Percentiles rank a stretch among this genome's conserved stretches.
These are phyloP conservation scores for Fusarium sublunatum DNA, from an alignment of 2,329 filamentous ascomycete genomes.

Conservation along the genomic window DNA sequence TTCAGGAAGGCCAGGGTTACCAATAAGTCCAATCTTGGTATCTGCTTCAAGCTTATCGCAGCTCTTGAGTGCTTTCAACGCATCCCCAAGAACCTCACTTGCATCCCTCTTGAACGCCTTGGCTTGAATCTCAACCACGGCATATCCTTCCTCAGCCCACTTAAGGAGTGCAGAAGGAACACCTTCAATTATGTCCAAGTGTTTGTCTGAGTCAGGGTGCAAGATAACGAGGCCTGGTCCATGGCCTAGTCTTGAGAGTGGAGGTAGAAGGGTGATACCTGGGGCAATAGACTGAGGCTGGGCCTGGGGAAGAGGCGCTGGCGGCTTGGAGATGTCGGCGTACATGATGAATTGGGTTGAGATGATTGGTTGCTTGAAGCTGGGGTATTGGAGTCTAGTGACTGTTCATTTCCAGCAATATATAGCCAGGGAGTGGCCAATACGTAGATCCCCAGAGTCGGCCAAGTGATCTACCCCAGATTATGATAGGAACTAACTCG, in stretches of 20 bases:
- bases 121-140: constrained; percentile 65
- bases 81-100: constrained; percentile 25
- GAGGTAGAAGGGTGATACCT: constrained; percentile 45
- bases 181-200: constrained; percentile 39
- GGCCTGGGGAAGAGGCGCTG: constrained; percentile 42
- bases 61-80: constrained; percentile 33
- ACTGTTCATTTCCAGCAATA: not conserved
- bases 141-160: constrained; percentile 78
- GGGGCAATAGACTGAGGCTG: constrained; percentile 26
- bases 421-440: not conserved
- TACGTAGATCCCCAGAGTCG: not conserved
- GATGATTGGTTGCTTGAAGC: not conserved
- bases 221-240: constrained; percentile 54
- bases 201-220: constrained; percentile 10
- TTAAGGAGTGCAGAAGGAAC: constrained; percentile 69
- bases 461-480: not conserved
- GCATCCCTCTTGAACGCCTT: constrained; percentile 13
- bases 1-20: constrained; percentile 38
- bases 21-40: constrained; percentile 54
- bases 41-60: constrained; percentile 50
- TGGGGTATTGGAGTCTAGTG: not conserved
- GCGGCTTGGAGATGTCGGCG: constrained; percentile 45
- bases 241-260: constrained; percentile 51
- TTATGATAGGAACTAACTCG: not conserved
- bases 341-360: constrained; percentile 26